Evolutionary conservation across 2,329 filamentous ascomycete species (phyloP).

Genomic region (Colletotrichum godetiae): DNA sequence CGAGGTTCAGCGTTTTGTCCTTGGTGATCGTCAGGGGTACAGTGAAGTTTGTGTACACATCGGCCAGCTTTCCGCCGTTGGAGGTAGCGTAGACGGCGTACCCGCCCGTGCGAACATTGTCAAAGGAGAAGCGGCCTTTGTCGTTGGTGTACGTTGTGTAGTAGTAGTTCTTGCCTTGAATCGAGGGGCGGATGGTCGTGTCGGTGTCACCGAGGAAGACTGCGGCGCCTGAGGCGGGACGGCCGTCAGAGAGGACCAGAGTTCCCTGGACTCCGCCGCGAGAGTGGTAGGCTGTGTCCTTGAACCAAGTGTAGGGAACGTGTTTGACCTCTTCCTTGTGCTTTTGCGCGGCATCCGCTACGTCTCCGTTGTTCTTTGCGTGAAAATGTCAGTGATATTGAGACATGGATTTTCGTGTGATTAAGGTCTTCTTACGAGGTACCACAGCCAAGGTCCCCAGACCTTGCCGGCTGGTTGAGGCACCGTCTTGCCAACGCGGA

Average conservation of each 20-base stretch:
- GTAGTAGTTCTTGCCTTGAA: constrained; percentile 48
- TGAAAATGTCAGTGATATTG: constrained; percentile 43
- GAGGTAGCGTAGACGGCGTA: constrained; percentile 59
- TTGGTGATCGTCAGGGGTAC: constrained; percentile 47
- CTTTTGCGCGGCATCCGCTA: constrained; percentile 49
- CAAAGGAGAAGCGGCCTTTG: constrained; percentile 52
- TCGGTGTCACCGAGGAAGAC: constrained; percentile 59
- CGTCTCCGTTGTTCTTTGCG: constrained; percentile 55
- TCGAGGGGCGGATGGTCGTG: constrained; percentile 39
- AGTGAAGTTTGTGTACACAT: constrained; percentile 54
- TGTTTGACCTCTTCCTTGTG: constrained; percentile 47
- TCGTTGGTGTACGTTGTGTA: constrained; percentile 55
- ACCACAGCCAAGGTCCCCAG: constrained; percentile 36
- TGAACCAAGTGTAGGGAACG: constrained; percentile 59
- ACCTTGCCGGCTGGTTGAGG: constrained; percentile 27
- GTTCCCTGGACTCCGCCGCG: constrained; percentile 54
- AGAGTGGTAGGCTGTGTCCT: constrained; percentile 52
- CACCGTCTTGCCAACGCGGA: constrained; percentile 26
- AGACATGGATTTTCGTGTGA: neutral
- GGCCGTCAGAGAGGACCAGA: constrained; percentile 54
- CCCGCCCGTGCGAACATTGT: constrained; percentile 51
- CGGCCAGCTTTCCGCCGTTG: constrained; percentile 51
- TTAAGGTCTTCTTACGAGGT: constrained; percentile 15
- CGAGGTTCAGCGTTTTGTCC: constrained; percentile 35
- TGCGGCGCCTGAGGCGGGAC: constrained; percentile 54